Evolutionary conservation across 2,329 filamentous ascomycete species (phyloP), one percentile per base, ranked within the genome.

Genomic region (Ophiostoma populinum): DNA sequence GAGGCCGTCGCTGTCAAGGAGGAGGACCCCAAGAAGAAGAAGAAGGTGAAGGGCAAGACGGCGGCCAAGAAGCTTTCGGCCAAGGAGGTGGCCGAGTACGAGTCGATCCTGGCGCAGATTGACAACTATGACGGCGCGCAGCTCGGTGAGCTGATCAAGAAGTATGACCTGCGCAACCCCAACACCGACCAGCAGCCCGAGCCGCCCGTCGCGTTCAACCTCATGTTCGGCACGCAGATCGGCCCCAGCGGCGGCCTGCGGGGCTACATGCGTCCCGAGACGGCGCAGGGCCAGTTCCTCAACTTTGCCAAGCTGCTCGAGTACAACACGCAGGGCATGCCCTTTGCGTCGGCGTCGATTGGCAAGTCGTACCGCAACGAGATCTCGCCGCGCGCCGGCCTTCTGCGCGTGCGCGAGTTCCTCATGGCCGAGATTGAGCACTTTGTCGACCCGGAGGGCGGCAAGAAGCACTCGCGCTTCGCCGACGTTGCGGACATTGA

Each of bases 401-500:
- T 98, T 26, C 62, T 98, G 39, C 80, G 90, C 47, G 90, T 98
- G 28, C 81, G 90, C 48, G 90, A 98, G 56, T 95, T 98, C 61
- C 61, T 94, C 48, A 95, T 98, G 90, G 90, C 87, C 17, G 90
- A 98, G 60, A 93, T 98, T 47, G 90, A 98, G 63, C 90, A 98
- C 57, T 98, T 82, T 52, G 90, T 98, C 46, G 90, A 98, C 50
- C 90, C 90, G 9, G 67, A 90, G 50, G 75, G 83, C 51, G 83
- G 85, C 58, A 98, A 98, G 73, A 92, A 90, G 61, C 90, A 98
- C 55, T 60, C 68, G 35, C 79, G 86, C 38, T 98, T 98, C 58
- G 59, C 72, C 30, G 81, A 93, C 49, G 76, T 98, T 40, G 76
- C 82, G 51, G 64, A 92, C 46, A 60, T 90, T 31, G 78, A 92